Evolutionary conservation across 163 green algal species (phyloP).

Genomic region (Chloromonas sp.): DNA sequence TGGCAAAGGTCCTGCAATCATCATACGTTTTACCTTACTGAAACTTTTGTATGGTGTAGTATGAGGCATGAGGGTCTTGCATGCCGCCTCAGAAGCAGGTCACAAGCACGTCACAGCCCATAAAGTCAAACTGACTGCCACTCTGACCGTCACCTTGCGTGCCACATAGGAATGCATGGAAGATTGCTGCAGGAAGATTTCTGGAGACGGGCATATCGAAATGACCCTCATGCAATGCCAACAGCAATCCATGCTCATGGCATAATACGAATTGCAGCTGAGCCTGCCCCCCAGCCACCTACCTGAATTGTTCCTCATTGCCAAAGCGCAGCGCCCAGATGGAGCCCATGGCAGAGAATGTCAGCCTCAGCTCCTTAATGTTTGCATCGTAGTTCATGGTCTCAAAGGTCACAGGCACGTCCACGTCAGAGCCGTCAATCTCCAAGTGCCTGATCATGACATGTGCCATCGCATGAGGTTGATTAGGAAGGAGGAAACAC

Average conservation of each 20-base stretch:
- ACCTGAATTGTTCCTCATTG: conserved; percentile 25
- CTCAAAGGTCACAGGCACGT: conserved; percentile 41
- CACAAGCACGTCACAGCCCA: conserved; percentile 10
- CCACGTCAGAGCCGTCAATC: conserved; percentile 34
- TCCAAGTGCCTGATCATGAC: conserved; percentile 17
- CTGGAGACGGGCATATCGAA: too few relatives aligned
- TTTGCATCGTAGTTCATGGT: conserved; percentile 43
- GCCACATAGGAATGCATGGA: too few relatives aligned
- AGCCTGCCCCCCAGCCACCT: too few relatives aligned
- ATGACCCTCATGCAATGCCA: too few relatives aligned
- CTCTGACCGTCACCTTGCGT: too few relatives aligned
- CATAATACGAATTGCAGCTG: too few relatives aligned
- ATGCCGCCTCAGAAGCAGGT: neutral
- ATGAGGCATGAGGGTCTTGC: neutral
- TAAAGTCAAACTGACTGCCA: too few relatives aligned
- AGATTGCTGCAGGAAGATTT: too few relatives aligned
- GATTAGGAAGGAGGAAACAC: neutral
- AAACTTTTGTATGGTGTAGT: neutral
- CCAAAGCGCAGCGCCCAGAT: conserved; percentile 65
- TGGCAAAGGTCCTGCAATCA: conserved; percentile 36
- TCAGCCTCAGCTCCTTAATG: conserved; percentile 33
- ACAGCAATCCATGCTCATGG: too few relatives aligned
- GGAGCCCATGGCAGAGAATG: conserved; percentile 40
- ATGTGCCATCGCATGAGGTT: neutral
- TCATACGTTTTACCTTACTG: neutral